These are phyloP conservation scores for Alnus glutinosa DNA, from an alignment of 306 rosid genomes.

Conservation along the genomic window DNA sequence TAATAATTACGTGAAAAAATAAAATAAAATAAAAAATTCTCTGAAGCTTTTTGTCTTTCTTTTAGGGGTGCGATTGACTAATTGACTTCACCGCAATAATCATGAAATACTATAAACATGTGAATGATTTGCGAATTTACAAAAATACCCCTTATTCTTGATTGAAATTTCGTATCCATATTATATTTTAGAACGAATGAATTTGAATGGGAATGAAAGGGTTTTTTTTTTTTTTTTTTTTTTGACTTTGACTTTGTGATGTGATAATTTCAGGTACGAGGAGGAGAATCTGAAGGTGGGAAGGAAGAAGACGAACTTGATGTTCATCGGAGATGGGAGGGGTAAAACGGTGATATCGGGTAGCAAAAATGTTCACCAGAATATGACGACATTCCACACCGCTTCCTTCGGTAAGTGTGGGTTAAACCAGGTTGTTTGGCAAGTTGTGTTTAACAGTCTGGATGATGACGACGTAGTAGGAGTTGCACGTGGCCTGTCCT, in stretches of 20 bases:
- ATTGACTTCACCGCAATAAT: slow-evolving; percentile 36
- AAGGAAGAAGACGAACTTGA: slow-evolving; percentile 73
- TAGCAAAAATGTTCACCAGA: slow-evolving; percentile 31
- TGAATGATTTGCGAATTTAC: slow-evolving; percentile 23
- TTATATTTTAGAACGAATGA: no score
- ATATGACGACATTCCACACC: slow-evolving; percentile 83
- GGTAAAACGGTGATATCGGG: slow-evolving; percentile 78
- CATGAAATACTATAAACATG: slow-evolving; percentile 33
- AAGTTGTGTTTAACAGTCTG: not conserved
- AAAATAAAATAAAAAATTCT: no score
- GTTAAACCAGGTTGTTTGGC: not conserved
- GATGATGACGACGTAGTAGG: slow-evolving; percentile 9
- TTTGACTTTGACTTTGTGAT: not conserved
- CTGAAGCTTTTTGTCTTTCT: not conserved
- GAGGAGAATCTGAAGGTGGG: slow-evolving; percentile 84
- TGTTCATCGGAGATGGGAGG: slow-evolving; percentile 91
- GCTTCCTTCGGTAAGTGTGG: slow-evolving; percentile 74
- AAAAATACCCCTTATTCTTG: not conserved
- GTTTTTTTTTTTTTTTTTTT: not conserved
- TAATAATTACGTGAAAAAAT: not conserved
- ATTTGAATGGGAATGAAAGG: no score
- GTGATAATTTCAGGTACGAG: slow-evolving; percentile 53
- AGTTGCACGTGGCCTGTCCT: slow-evolving; percentile 38
- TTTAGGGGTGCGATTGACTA: slow-evolving; percentile 15
- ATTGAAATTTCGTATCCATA: no score